phyloP scores from a whole-genome alignment of 139 green algal species.

The Desmodesmus armatus region DNA sequence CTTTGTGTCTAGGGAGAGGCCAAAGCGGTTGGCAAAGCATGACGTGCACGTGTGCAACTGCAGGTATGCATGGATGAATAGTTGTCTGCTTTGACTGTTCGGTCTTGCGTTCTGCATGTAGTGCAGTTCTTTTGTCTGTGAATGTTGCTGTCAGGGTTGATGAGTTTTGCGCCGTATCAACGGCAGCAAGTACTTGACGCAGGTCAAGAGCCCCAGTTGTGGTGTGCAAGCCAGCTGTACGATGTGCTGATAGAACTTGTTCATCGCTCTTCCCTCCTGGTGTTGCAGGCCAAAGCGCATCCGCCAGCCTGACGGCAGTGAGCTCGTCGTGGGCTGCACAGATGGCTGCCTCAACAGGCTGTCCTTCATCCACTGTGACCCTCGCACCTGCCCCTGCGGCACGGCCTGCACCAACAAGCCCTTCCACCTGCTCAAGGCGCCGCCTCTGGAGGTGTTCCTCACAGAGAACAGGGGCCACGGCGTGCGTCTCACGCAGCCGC shows the following conservation, averaged over 20 bases:
- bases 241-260: too few species aligned
- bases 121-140: not conserved
- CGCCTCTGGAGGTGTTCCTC: constrained; percentile 78
- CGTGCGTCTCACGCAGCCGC: constrained; percentile 63
- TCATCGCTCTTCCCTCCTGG: not conserved
- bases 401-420: constrained; percentile 82
- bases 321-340: constrained; percentile 59
- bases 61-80: constrained; percentile 14
- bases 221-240: too few species aligned
- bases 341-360: constrained; percentile 77
- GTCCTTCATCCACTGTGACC: constrained; percentile 83
- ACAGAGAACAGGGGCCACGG: constrained; percentile 79
- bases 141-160: not conserved
- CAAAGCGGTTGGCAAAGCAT: constrained; percentile 76
- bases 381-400: constrained; percentile 79
- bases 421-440: constrained; percentile 75
- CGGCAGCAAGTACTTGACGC: not conserved
- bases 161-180: too few species aligned
- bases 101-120: not conserved
- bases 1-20: constrained; percentile 62
- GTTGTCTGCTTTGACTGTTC: not conserved
- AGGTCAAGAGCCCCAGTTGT: not conserved
- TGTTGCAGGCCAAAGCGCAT: constrained; percentile 14
- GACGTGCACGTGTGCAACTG: constrained; percentile 73
- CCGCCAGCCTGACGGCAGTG: constrained; percentile 13